phyloP scores from a whole-genome alignment of 768 basidiomycete genomes.

The Mycena vitilis region DNA sequence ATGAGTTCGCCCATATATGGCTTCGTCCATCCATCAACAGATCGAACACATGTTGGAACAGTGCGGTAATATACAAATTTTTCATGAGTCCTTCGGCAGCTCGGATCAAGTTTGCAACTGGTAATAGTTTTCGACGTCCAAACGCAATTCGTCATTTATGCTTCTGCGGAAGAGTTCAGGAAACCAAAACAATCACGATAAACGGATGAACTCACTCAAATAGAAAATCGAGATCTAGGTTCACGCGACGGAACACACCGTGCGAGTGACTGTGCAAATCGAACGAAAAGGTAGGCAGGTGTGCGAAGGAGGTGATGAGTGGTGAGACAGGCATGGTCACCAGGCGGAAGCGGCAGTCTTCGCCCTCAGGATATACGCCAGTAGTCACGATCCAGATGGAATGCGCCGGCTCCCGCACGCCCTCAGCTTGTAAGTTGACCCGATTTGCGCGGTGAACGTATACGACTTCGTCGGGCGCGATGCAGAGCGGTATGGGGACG shows the following conservation, averaged over 20 bases:
- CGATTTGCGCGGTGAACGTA: background rate
- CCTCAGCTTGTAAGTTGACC: background rate
- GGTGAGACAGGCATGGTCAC: background rate
- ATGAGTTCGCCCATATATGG: no score
- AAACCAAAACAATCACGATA: background rate
- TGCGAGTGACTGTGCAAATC: slow-evolving; percentile 6
- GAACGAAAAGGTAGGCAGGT: background rate
- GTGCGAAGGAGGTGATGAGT: background rate
- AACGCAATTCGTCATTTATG: slow-evolving; percentile 6
- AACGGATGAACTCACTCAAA: background rate
- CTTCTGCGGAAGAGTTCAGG: background rate
- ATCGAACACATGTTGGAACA: no score
- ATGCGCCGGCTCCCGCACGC: slow-evolving; percentile 1
- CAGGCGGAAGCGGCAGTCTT: background rate
- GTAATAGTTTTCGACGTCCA: slow-evolving; percentile 6
- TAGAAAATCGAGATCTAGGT: slow-evolving; percentile 5
- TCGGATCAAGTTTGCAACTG: background rate
- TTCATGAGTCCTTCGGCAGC: no score
- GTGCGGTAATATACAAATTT: no score
- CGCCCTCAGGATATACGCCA: background rate
- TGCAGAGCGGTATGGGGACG: slow-evolving; percentile 3
- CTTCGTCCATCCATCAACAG: no score
- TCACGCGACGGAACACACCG: slow-evolving; percentile 5
- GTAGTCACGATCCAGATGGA: slow-evolving; percentile 7
- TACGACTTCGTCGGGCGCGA: background rate